These are phyloP conservation scores for Collybiopsis luxurians DNA, from an alignment of 768 basidiomycete genomes.

Conservation along the genomic window DNA sequence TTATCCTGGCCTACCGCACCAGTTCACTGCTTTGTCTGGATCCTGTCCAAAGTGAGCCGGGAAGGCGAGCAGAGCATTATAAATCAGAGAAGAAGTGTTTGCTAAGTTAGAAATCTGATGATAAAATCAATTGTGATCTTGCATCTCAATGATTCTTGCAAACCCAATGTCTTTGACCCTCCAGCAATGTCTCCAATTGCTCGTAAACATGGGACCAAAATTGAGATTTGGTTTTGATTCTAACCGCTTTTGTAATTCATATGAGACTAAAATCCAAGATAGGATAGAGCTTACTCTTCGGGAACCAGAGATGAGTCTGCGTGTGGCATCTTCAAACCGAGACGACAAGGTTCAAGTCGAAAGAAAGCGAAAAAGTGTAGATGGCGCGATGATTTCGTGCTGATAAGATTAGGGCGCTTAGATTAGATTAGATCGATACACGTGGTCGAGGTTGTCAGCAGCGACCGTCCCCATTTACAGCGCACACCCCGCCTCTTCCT, in stretches of 20 bases:
- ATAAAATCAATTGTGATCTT: background rate
- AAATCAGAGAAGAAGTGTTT: slow-evolving; percentile 81
- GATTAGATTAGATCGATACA: slow-evolving; percentile 12
- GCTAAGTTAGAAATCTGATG: slow-evolving; percentile 80
- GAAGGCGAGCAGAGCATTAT: slow-evolving; percentile 72
- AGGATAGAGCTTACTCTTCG: slow-evolving; percentile 28
- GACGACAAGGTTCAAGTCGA: slow-evolving; percentile 6
- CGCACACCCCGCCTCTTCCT: too few relatives aligned
- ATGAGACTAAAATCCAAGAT: too few relatives aligned
- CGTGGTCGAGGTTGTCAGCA: background rate
- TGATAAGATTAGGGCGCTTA: slow-evolving; percentile 9
- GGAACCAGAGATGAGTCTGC: slow-evolving; percentile 79
- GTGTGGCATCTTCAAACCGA: slow-evolving; percentile 63
- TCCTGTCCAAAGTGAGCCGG: slow-evolving; percentile 58
- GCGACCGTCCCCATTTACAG: too few relatives aligned
- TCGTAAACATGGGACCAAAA: slow-evolving; percentile 78
- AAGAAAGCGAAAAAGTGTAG: background rate
- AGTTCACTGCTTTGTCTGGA: slow-evolving; percentile 73
- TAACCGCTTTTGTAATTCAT: slow-evolving; percentile 10
- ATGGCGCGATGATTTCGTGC: background rate
- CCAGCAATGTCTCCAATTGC: slow-evolving; percentile 62
- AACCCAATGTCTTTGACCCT: slow-evolving; percentile 79
- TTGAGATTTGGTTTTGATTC: slow-evolving; percentile 66
- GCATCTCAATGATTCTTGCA: slow-evolving; percentile 10
- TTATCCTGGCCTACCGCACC: slow-evolving; percentile 71